These are phyloP conservation scores for Populus tremula DNA, from an alignment of 345 rosid genomes.

Conservation along the genomic window DNA sequence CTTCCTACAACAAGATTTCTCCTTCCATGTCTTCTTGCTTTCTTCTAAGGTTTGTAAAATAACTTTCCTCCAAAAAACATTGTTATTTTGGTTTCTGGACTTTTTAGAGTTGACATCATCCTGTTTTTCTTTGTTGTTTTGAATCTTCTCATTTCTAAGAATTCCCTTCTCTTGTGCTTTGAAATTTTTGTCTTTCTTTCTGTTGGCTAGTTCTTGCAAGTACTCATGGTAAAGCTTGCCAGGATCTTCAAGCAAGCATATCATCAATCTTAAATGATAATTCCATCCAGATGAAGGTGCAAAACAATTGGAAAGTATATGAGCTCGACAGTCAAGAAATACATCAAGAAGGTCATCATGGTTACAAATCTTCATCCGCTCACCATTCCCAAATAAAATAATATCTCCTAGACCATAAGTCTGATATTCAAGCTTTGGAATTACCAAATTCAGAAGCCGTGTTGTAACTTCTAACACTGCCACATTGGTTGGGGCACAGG, in stretches of 20 bases:
- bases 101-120: too few species aligned
- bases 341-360: constrained; percentile 4
- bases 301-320: constrained; percentile 5
- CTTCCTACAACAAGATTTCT: too few species aligned
- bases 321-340: constrained; percentile 7
- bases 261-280: constrained; percentile 4
- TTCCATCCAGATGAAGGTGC: constrained; percentile 12
- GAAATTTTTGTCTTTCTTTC: too few species aligned
- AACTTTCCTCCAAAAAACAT: too few species aligned
- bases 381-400: constrained; percentile 11
- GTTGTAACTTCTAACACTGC: constrained; percentile 10
- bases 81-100: too few species aligned
- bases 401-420: constrained; percentile 20
- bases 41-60: too few species aligned
- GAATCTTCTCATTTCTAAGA: too few species aligned
- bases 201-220: background rate
- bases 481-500: constrained; percentile 21
- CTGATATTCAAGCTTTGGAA: background rate
- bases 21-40: too few species aligned
- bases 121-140: too few species aligned
- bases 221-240: background rate
- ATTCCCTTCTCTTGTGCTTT: too few species aligned
- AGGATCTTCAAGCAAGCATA: constrained; percentile 5
- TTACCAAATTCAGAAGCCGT: constrained; percentile 1
- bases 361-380: constrained; percentile 16